phyloP scores from a whole-genome alignment of 2,329 filamentous ascomycete genomes.

The Pseudogymnoascus sp. region DNA sequence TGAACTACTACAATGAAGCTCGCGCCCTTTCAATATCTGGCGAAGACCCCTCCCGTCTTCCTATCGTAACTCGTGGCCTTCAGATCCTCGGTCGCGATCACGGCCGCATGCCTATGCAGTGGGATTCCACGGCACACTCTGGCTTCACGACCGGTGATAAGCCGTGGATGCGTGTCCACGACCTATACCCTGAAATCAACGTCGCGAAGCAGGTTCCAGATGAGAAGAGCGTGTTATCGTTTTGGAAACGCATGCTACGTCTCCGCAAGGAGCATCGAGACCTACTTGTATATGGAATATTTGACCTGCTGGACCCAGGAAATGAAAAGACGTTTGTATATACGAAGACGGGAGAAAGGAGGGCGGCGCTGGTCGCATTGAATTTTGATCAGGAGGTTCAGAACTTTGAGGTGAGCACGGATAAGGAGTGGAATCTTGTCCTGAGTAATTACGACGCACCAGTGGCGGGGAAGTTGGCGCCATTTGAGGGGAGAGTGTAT shows the following conservation, averaged over 20 bases:
- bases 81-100: conserved; percentile 56
- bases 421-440: conserved; percentile 14
- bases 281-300: conserved; percentile 53
- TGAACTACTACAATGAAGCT: conserved; percentile 39
- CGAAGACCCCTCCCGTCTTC: background rate
- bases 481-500: conserved; percentile 2
- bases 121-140: conserved; percentile 45
- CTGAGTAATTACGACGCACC: background rate
- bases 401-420: conserved; percentile 16
- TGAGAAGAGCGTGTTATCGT: conserved; percentile 20
- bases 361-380: conserved; percentile 33
- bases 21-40: conserved; percentile 37
- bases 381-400: conserved; percentile 38
- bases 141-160: conserved; percentile 49
- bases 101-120: conserved; percentile 60
- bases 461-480: background rate
- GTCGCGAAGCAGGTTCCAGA: conserved; percentile 40
- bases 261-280: conserved; percentile 41
- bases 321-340: conserved; percentile 38
- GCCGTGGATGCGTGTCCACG: conserved; percentile 54
- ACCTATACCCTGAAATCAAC: conserved; percentile 46
- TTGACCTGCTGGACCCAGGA: conserved; percentile 41
- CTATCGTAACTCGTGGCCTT: conserved; percentile 31
- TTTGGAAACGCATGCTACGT: conserved; percentile 25
- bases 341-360: conserved; percentile 30